Evolutionary conservation across 352 stramenopile species (phyloP), one percentile per base, ranked within the genome.

Genomic region (Phytopythium boreale): DNA sequence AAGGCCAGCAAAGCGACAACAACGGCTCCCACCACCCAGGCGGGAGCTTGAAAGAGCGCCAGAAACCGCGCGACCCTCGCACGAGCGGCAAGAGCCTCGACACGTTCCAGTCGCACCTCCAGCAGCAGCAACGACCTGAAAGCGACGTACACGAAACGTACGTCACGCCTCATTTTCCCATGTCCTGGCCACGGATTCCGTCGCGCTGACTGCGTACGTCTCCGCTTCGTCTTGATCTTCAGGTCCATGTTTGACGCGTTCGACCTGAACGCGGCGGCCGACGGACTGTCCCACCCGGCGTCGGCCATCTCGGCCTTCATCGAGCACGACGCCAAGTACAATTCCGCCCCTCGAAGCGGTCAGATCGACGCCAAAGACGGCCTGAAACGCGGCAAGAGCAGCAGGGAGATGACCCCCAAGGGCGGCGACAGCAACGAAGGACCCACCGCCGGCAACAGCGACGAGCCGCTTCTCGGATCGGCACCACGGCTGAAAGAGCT

Each of bases 291-390:
- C 56, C 86, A 94, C 53, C 86, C 86, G 8, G 86, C 82, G 9
- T 92, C 83, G 4, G 71, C 77, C 20, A 87, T 94, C 24, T 79
- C 89, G 44, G 86, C 86, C 14, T 94, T 94, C 56, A 76, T 83
- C 11, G 84, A 92, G 62, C 80, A 92, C 61, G 83, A 92, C 60
- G 76, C 76, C n/a, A 88, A 88, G 63, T 92, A 88, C 62, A 63
- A 47, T 22, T 56, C 71, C 20, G 53, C 22, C 31, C 2, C 46
- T 27, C 53, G 8, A 50, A 50, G 9, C 10, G 43, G 8, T 10
- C 47, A 3, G 15, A 4, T 15, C 12, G 47, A 37, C 47, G 12
- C 47, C 17, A 55, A 34, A 39, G 27, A 34, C 5, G 49, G 15
- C 0, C 10, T 15, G 26, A 56, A 37, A 26, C 17, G 27, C 22